Base-by-base conservation (phyloP, 2,329 filamentous ascomycete genomes). In the Juglanconis juglandina region DNA sequence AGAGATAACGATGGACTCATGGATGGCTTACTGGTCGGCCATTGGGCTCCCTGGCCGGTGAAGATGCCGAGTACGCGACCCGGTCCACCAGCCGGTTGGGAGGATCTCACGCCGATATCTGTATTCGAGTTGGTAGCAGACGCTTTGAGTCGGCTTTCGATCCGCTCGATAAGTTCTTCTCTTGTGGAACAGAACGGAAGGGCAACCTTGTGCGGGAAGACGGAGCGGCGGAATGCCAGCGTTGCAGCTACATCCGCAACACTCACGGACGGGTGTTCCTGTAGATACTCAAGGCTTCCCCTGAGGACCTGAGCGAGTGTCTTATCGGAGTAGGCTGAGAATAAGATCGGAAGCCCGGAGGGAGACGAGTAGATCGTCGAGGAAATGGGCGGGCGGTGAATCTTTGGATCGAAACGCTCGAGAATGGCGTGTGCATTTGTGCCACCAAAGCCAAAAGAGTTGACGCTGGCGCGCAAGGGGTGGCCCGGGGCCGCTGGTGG, bases 31-130 rank as follows among this genome's bases (percentile, higher is more conserved):
- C 24, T 75, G 1, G 57, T 34, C 1, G 67, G 58, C 69, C 69
- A 73, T 55, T 74, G 71, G 0, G 70, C 71, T 3, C 72, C 72
- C 49, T 74, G 71, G 2, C 72, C 72, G 2, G 72, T 73, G 60
- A 73, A 73, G 17, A 73, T 63, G 4, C 55, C 59, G 2, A 50
- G 30, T 10, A 48, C 5, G 10, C 41, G n/a, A 46, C 8, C 8
- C 14, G 2, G 3, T 44, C 41, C 41, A 44, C 17, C 41, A 44
- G 41, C 7, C 13, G 41, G 41, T 14, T 44, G 41, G 41, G 41
- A 14, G 41, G 13, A 24, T 24, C 41, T 9, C 8, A 14, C 13
- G 41, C 41, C 41, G 41, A 44, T 44, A 9, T 44, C 41, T 44
- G 41, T 44, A 14, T 5, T 44, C 13, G 41, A 44, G 5, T 44